Evolutionary conservation across 2,329 filamentous ascomycete species (phyloP).

Genomic region (Aspergillus nomiae): DNA sequence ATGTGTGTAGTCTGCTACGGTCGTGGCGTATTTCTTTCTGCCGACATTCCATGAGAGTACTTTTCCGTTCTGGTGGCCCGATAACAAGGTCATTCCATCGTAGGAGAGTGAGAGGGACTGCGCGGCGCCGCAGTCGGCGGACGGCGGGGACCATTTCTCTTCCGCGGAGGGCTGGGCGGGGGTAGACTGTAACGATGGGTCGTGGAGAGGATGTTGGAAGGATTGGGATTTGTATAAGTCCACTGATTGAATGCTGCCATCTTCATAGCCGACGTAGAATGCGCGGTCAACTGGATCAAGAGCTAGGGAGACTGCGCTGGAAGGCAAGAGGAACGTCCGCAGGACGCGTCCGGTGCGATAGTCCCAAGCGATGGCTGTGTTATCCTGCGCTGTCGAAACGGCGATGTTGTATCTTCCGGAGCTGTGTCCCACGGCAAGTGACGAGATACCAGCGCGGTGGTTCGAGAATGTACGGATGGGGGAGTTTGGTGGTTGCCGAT

Average conservation of each 20-base stretch:
- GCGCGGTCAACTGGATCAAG: constrained; percentile 84
- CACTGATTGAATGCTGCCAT: constrained; percentile 77
- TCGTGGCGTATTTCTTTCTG: constrained; percentile 66
- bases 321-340: constrained; percentile 78
- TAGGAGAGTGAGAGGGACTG: constrained; percentile 74
- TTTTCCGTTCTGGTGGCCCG: constrained; percentile 79
- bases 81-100: constrained; percentile 77
- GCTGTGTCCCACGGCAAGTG: constrained; percentile 65
- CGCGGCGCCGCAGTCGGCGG: constrained; percentile 65
- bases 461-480: constrained; percentile 74
- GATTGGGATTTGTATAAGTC: constrained; percentile 66
- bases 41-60: constrained; percentile 79
- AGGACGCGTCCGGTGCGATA: constrained; percentile 76
- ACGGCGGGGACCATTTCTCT: constrained; percentile 53
- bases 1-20: constrained; percentile 72
- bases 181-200: constrained; percentile 39
- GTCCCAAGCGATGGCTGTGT: constrained; percentile 91
- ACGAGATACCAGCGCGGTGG: constrained; percentile 60
- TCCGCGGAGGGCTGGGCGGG: constrained; percentile 43
- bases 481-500: constrained; percentile 54
- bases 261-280: constrained; percentile 77
- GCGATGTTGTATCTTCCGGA: constrained; percentile 76
- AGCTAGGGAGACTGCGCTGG: constrained; percentile 69
- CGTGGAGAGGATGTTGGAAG: constrained; percentile 40
- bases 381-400: constrained; percentile 81